These are phyloP conservation scores for Leccinum pachyderme DNA, from an alignment of 1,284 basidiomycete species.

Conservation along the genomic window DNA sequence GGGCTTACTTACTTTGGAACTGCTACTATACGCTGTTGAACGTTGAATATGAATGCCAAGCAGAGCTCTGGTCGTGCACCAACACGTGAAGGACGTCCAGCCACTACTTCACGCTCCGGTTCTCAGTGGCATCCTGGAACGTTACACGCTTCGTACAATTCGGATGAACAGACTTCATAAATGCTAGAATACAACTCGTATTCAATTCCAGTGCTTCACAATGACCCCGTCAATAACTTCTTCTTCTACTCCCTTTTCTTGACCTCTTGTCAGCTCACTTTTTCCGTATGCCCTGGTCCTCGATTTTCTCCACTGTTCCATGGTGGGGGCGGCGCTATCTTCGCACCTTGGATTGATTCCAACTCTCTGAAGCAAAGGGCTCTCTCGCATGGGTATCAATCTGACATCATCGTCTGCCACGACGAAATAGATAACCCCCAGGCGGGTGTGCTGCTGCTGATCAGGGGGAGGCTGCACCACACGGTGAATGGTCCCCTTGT, in stretches of 20 bases:
- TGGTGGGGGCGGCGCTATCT: constrained; percentile 37
- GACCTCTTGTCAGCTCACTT: constrained; percentile 33
- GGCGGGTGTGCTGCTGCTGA: constrained; percentile 22
- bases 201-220: constrained; percentile 44
- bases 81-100: too few species aligned
- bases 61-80: too few species aligned
- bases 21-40: too few species aligned
- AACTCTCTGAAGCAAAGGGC: constrained; percentile 31
- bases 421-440: constrained; percentile 47
- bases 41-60: too few species aligned
- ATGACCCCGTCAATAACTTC: constrained; percentile 43
- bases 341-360: constrained; percentile 35
- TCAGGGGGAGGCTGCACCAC: constrained; percentile 41
- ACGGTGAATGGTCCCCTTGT: constrained; percentile 47
- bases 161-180: neutral
- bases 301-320: constrained; percentile 41
- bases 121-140: neutral
- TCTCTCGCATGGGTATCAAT: constrained; percentile 8
- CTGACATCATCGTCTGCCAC: constrained; percentile 9
- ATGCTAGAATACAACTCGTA: neutral
- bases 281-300: constrained; percentile 22
- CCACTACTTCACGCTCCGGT: neutral
- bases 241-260: constrained; percentile 39
- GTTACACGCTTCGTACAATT: neutral
- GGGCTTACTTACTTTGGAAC: too few species aligned